Evolutionary conservation across 768 basidiomycete genomes (phyloP).

Genomic region (Leccinum imitatum): DNA sequence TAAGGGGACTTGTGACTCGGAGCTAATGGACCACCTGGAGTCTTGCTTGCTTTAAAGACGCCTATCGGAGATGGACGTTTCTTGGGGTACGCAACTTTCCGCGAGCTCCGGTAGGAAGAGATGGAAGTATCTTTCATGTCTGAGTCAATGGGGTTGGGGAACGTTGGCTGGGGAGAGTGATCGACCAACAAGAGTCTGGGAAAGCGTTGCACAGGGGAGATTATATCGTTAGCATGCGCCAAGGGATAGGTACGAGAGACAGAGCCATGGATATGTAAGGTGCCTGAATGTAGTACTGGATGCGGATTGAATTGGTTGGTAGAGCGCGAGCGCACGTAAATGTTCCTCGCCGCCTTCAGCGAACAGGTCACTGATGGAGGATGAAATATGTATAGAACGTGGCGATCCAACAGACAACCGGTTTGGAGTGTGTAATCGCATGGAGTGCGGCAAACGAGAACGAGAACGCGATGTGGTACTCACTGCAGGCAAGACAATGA

Average conservation of each 20-base stretch:
- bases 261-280: conserved; percentile 7
- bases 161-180: conserved; percentile 42
- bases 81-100: conserved; percentile 74
- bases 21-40: conserved; percentile 46
- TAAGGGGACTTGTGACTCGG: conserved; percentile 62
- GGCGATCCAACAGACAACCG: not conserved
- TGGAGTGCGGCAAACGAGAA: conserved; percentile 11
- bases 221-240: conserved; percentile 23
- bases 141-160: conserved; percentile 25
- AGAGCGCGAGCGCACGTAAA: not conserved
- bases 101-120: conserved; percentile 57
- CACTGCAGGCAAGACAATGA: conserved; percentile 36
- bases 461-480: conserved; percentile 25
- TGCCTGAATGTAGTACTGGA: conserved; percentile 1
- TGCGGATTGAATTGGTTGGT: not conserved
- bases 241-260: conserved; percentile 2
- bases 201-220: conserved; percentile 22
- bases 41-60: conserved; percentile 65
- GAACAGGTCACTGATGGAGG: conserved; percentile 11
- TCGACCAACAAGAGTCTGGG: conserved; percentile 46
- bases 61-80: conserved; percentile 84
- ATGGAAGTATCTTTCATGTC: conserved; percentile 79
- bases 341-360: conserved; percentile 1
- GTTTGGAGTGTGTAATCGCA: conserved; percentile 5
- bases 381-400: conserved; percentile 15